phyloP scores from a whole-genome alignment of 31 red algal genomes.

The Asparagopsis taxiformis region DNA sequence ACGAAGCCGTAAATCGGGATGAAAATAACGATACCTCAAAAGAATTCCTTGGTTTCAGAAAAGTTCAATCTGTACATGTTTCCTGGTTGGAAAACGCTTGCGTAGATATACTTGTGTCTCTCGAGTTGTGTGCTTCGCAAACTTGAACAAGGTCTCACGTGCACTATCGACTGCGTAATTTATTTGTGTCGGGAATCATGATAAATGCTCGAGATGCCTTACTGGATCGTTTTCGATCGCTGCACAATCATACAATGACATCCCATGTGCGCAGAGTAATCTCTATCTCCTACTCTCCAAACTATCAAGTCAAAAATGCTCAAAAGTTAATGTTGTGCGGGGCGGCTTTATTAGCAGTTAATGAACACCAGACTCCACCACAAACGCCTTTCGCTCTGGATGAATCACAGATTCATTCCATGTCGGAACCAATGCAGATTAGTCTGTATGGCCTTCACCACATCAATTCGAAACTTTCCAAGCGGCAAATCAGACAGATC shows the following conservation, averaged over 20 bases:
- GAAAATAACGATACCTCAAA: no score
- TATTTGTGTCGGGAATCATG: not conserved
- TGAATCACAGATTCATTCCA: not conserved
- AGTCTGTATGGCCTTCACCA: constrained; percentile 3
- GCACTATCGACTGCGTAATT: no score
- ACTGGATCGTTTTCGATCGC: not conserved
- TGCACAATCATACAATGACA: not conserved
- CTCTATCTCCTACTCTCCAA: not conserved
- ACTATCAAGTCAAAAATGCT: not conserved
- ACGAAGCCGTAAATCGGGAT: no score
- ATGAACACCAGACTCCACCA: no score
- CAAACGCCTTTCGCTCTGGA: not conserved
- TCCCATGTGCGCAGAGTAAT: no score
- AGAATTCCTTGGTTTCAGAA: no score
- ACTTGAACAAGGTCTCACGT: no score
- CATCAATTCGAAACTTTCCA: constrained; percentile 13
- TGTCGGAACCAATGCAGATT: constrained; percentile 22
- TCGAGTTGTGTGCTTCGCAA: no score
- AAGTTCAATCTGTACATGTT: no score
- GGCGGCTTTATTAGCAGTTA: no score
- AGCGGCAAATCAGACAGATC: constrained; percentile 45
- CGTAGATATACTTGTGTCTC: no score
- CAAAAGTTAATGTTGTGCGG: not conserved
- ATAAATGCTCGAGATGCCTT: not conserved
- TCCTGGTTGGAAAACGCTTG: no score